phyloP scores from a whole-genome alignment of 208 protist species.

The Naegleria fowleri region DNA sequence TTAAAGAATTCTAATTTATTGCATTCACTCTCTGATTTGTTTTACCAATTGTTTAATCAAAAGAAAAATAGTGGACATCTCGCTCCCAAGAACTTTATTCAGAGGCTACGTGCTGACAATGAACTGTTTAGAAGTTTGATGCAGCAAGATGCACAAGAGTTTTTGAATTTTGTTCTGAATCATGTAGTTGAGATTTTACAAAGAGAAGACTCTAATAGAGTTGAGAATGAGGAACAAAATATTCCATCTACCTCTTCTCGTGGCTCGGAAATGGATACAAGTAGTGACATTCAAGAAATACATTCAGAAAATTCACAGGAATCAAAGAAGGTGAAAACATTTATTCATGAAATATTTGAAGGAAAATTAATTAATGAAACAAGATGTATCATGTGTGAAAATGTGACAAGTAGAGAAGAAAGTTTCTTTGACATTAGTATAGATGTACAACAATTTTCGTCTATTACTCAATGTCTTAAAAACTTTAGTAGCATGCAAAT shows the following conservation, averaged over 20 bases:
- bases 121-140: neutral
- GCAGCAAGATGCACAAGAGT: conserved; percentile 27
- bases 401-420: conserved; percentile 51
- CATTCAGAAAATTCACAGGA: too few relatives aligned
- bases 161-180: neutral
- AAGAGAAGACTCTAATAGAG: neutral
- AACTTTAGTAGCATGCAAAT: conserved; percentile 66
- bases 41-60: neutral
- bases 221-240: neutral
- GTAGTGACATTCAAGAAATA: neutral
- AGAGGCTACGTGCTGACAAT: neutral
- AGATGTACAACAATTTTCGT: conserved; percentile 65
- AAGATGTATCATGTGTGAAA: conserved; percentile 40
- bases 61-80: neutral
- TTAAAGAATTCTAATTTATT: neutral
- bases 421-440: conserved; percentile 71
- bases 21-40: neutral
- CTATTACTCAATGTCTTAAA: conserved; percentile 63
- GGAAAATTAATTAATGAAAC: conserved; percentile 2
- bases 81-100: neutral
- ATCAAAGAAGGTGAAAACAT: neutral
- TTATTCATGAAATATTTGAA: conserved; percentile 16
- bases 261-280: neutral
- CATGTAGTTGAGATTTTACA: neutral
- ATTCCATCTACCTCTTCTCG: neutral